phyloP scores from a whole-genome alignment of 805 yeast genomes.

The Zygosaccharomyces lentus region DNA sequence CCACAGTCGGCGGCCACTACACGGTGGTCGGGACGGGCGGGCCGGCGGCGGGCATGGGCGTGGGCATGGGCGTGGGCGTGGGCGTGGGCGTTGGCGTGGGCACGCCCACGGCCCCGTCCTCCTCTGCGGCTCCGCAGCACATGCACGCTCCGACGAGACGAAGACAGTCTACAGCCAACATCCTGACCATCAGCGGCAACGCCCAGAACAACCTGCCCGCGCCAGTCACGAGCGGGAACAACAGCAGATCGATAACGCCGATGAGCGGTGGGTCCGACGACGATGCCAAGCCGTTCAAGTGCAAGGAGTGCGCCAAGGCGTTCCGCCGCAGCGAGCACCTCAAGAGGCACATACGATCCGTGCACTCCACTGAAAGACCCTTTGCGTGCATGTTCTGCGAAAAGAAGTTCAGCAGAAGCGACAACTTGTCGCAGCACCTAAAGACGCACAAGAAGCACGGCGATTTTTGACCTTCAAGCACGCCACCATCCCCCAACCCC shows the following conservation, averaged over 20 bases:
- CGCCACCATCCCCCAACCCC: too few relatives aligned
- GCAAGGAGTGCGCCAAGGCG: conserved; percentile 37
- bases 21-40: too few relatives aligned
- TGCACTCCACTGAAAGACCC: conserved; percentile 58
- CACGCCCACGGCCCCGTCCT: conserved; percentile 1
- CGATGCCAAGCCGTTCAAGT: conserved; percentile 37
- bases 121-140: conserved; percentile 1
- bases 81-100: too few relatives aligned
- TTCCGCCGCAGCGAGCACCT: conserved; percentile 65
- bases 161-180: conserved; percentile 16
- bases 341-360: conserved; percentile 62
- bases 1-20: conserved; percentile 7
- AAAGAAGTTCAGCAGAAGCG: conserved; percentile 62
- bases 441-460: conserved; percentile 45
- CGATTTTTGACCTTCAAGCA: conserved; percentile 17
- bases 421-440: conserved; percentile 62
- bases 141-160: conserved; percentile 12
- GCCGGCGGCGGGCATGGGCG: too few relatives aligned
- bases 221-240: conserved; percentile 3
- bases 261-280: conserved; percentile 21
- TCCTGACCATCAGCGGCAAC: conserved; percentile 10
- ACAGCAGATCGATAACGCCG: conserved; percentile 15
- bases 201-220: neutral
- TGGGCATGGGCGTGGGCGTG: too few relatives aligned
- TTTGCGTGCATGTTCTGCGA: conserved; percentile 54